A percentile compares a stretch with the other conserved stretches of the same genome.
Conservation (phyloP, 768 basidiomycete species). For the Phlebiopsis gigantea region DNA sequence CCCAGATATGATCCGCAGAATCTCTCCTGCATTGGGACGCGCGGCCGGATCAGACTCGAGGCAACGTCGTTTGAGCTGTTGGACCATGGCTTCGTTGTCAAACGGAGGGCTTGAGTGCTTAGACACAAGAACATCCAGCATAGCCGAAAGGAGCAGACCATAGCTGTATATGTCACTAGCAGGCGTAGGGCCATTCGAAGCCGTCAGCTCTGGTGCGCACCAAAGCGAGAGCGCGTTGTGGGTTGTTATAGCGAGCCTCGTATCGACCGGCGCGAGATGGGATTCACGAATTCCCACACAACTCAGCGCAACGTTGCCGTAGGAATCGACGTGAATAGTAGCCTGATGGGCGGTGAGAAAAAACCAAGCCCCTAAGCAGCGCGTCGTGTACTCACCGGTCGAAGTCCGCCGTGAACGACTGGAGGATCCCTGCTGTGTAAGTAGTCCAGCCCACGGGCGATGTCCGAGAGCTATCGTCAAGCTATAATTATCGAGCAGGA, state of each 20-base stretch:
- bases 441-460: conserved; percentile 1
- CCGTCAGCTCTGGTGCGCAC: background rate
- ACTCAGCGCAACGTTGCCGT: background rate
- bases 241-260: too few relatives aligned
- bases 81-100: background rate
- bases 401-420: background rate
- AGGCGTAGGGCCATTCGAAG: too few relatives aligned
- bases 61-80: background rate
- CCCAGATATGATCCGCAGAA: background rate
- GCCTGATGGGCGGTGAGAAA: background rate
- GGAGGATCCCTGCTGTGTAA: background rate
- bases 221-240: background rate
- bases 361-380: background rate
- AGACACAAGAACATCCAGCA: background rate
- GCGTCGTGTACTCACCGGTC: background rate
- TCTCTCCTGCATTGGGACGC: background rate
- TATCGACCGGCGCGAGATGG: background rate
- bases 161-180: background rate
- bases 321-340: background rate
- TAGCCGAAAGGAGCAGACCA: background rate
- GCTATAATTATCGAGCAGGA: background rate
- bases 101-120: background rate
- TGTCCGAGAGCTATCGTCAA: background rate
- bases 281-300: background rate
- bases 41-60: background rate